Evolutionary conservation across 768 basidiomycete genomes (phyloP), one percentile per base, ranked within the genome.

Genomic region (Lactifluus piperatus): DNA sequence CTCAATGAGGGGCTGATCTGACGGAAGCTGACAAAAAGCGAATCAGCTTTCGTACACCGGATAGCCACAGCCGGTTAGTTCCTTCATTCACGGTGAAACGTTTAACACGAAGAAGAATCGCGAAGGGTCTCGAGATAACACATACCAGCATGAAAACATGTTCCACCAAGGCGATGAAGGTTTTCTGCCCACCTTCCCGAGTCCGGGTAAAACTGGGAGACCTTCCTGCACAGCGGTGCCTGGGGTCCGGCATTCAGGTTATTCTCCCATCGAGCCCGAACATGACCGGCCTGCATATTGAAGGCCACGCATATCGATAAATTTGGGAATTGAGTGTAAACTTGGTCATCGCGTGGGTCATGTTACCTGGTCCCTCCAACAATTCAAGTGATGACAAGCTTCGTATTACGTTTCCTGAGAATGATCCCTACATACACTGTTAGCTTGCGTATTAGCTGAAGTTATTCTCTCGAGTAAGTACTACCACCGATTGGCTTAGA

Each of bases 261-360:
- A n/a, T 51, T 60, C 50, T 60, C 59, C 45, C 60, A 61, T 45
- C 36, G 18, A 16, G 43, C 49, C 60, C 60, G 60, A 26, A 3
- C 20, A 56, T 56, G 44, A 24, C 60, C 49, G 59, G 20, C 22
- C 26, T 24, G n/a, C n/a, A 26, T 24, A 43, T 43, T 36, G 37
- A 39, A 39, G 16, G 16, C 37, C 37, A 39, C n/a, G 6, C 43
- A 44, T 8, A 37, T 36, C n/a, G 22, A 14, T 29, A 37, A 39
- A 37, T 48, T 41, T 14, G 29, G 39, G 13, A 43, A 30, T 8
- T 10, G 20, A 46, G 50, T 11, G 34, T 29, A 29, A 26, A 39
- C 14, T 4, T 24, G 10, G 11, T 8, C 22, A 41, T n/a, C 10
- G 32, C 3, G 2, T 20, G 13, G n/a, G 29, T 22, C 37, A n/a